These are phyloP conservation scores for Candida ponderosae DNA, from an alignment of 805 yeast species.

Conservation along the genomic window DNA sequence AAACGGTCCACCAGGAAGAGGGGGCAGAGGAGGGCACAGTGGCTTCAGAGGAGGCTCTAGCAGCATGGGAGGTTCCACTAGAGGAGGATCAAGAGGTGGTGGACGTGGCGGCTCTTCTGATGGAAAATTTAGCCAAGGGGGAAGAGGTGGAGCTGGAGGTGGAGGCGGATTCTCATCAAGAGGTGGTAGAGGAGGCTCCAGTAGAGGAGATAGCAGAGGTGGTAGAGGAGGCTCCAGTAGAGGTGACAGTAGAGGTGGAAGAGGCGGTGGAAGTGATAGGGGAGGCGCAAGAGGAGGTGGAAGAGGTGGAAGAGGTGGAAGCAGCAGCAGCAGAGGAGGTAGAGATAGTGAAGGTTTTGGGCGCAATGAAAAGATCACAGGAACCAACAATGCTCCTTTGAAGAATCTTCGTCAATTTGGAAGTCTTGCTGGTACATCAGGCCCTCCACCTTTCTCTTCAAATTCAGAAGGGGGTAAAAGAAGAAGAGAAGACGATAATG, in stretches of 20 bases:
- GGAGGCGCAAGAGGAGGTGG: slow-evolving; percentile 1
- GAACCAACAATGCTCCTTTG: slow-evolving; percentile 9
- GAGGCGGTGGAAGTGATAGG: slow-evolving; percentile 1
- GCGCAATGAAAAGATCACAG: slow-evolving; percentile 4
- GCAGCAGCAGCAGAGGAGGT: neutral
- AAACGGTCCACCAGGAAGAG: neutral
- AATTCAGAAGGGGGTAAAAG: too few relatives aligned
- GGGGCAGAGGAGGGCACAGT: neutral
- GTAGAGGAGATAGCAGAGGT: neutral
- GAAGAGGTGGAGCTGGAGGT: neutral
- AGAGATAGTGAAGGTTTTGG: neutral
- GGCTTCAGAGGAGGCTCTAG: neutral
- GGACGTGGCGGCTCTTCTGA: too few relatives aligned
- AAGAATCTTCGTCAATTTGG: slow-evolving; percentile 7
- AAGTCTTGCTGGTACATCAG: neutral
- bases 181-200: neutral
- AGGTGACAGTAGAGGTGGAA: slow-evolving; percentile 1
- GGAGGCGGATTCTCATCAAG: neutral
- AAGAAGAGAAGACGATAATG: too few relatives aligned
- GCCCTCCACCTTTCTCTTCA: neutral
- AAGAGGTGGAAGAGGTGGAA: neutral
- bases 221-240: neutral
- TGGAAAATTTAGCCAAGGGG: neutral
- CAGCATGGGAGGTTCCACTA: neutral
- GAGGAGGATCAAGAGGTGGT: neutral